Base-by-base conservation (phyloP, 2,329 filamentous ascomycete species). In the Coccinonectria pachysandricola region DNA sequence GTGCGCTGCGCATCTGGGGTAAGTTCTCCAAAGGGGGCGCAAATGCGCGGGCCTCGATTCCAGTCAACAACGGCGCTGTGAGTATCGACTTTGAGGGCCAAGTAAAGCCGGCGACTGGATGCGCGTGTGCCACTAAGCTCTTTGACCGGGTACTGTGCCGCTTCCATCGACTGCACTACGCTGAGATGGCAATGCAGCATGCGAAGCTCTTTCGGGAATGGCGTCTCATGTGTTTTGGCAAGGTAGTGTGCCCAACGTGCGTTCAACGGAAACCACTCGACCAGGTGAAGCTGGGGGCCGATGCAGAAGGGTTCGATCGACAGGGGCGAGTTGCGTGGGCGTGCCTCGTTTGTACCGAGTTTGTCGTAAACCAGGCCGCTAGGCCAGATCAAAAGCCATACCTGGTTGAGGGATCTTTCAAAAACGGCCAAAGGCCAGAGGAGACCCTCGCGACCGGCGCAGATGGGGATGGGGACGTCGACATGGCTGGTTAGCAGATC, bases 101-200 rank as follows among this genome's bases (percentile, higher is more conserved):
- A 6, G 21, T 26, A 12, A 30, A 37, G 21, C 39, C 44, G 3
- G 19, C 50, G 3, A 60, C 56, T 7, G 59, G 59, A 2, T 62
- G 59, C 35, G 16, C 36, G 4, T 62, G 59, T 37, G 51, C 36
- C 4, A 23, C 32, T 15, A 61, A 59, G 31, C 27, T 62, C 2
- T 24, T 58, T 10, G 36, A 27, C 8, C 37, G 41, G 4, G 36
- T 37, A 3, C 37, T 62, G 5, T 62, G 59, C 42, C 36, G 21
- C 15, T 36, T 42, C 11, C 59, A 62, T 34, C 49, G 59, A 1
- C 26, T 50, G 6, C 26, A 41, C 15, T 47, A 51, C 29, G 35
- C 46, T 15, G 20, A 46, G 10, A 21, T 42, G 14, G 22, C 49
- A 18, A 27, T 52, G 16, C 13, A 28, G 2, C 42, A 43, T 12